Base-by-base conservation (phyloP, 345 rosid species). In the Lagerstroemia speciosa region DNA sequence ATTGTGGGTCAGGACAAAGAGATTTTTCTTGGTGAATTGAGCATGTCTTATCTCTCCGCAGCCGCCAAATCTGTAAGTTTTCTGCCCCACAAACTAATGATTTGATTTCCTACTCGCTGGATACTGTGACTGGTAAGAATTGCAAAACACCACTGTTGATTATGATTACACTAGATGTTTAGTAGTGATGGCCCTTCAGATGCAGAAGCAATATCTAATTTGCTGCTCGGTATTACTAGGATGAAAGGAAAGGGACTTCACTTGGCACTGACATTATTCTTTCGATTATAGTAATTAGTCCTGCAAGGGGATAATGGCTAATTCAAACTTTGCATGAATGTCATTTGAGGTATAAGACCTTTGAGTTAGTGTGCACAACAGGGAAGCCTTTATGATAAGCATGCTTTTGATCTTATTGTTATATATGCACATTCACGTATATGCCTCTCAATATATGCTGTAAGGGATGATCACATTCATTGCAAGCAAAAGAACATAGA, bases 21-120 rank as follows among this genome's bases (percentile, higher is more conserved):
- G 0, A 70, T 87, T 38, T 85, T 89, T 57, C 87, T 87, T 8
- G 95, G 92, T 61, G 93, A 89, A 85, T 67, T 91, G 80, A 71
- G 82, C 77, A 77, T 81, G 60, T 83, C 93, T 67, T 86, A 85
- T 72, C 94, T 88, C 71, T 83, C 88, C 27, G 76, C 87, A 53
- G 90, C 87, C n/a, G 72, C 80, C 1, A 11, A 0, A 24, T 57
- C 78, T 61, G 90, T 83, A 29, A 66, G 77, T 36, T 26, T 32
- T 45, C 31, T 24, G 16, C 8, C 64, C 33, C 48, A 14, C 4
- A 1, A 15, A 45, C n/a, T 45, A 19, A 19, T 3, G 16, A 45
- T 45, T 45, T 19, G 15, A 45, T 45, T 3, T 45, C 50, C 50
- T 45, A 11, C n/a, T n/a, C n/a, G n/a, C n/a, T n/a, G n/a, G n/a